A percentile compares a stretch with the other conserved stretches of the same genome.
These are phyloP conservation scores for Phalaenopsis equestris DNA, from an alignment of 106 monocot genomes.

Conservation along the genomic window DNA sequence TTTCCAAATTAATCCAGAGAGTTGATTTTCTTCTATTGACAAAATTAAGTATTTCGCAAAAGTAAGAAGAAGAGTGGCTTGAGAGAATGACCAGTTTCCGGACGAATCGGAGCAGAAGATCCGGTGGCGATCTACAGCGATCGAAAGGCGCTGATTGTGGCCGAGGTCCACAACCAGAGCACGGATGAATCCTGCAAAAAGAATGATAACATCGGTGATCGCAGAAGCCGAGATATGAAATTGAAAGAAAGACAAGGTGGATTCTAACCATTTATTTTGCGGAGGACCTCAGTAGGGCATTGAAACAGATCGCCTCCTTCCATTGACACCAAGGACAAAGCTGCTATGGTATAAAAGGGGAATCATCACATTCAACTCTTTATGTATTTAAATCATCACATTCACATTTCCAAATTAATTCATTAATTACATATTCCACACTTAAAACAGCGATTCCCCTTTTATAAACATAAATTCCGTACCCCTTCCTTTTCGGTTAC, in stretches of 20 bases:
- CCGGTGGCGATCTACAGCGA: constrained; percentile 6
- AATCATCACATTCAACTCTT: no score
- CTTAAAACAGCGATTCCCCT: no score
- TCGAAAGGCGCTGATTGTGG: not conserved
- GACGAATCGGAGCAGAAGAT: not conserved
- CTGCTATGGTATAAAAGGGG: not conserved
- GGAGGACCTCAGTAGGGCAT: not conserved
- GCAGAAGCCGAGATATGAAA: not conserved
- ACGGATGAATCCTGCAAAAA: constrained; percentile 1
- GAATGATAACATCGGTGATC: not conserved
- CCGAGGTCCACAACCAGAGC: not conserved
- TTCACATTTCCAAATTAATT: no score
- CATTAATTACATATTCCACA: no score
- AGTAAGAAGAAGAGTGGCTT: not conserved
- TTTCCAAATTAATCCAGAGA: not conserved
- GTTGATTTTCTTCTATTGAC: not conserved
- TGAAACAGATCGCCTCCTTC: not conserved
- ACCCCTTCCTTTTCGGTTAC: no score
- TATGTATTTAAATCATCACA: no score
- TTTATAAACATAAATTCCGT: no score
- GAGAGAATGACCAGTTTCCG: constrained; percentile 4
- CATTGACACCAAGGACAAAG: not conserved
- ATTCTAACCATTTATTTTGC: constrained; percentile 4
- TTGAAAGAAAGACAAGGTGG: not conserved
- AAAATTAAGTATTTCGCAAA: not conserved